Evolutionary conservation across 306 rosid species (phyloP), one percentile per base, ranked within the genome.

Genomic region (Corylus heterophylla): DNA sequence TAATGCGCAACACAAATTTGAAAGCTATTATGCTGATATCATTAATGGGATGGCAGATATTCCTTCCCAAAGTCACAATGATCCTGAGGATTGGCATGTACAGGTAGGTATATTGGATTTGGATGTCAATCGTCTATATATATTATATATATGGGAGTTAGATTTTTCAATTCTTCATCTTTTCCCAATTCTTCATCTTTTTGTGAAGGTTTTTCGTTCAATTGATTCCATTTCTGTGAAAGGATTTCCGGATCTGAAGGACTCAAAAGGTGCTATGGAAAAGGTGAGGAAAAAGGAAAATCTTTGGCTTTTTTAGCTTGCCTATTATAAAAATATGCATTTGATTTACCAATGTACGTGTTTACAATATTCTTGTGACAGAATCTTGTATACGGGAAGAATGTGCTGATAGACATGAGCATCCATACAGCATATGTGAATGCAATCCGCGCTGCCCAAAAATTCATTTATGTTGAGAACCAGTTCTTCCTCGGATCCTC

Each of bases 401-500:
- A 93, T 84, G 90, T 89, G 31, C 45, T 93, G 63, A 91, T 91
- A 86, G 98, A 93, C 82, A 90, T 85, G 95, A 93, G 98, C 80
- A 90, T 93, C 83, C 97, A 93, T 81, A 80, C 94, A 50, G 98
- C 97, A 20, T 93, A 93, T 84, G 90, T 93, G 55, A 87, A 89
- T 77, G 97, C 95, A 45, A 93, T 91, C 77, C 88, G 98, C 16
- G 63, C 91, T 11, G 95, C 98, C 47, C 92, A 93, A 76, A 88
- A 90, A 77, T 93, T 90, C 85, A 89, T 93, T 74, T 93, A 91
- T 75, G 87, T 91, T 12, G 97, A 93, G 83, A 93, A 91, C 74
- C 97, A 93, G 78, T 90, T 91, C 85, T 93, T 91, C 80, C 88
- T 92, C 44, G 98, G 98, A 45, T 94, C 98, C 0, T 94, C 98